Percentiles rank a stretch among this genome's conserved stretches.
Evolutionary conservation across 1,139 yeast species (phyloP).

Genomic region (Pichia inconspicua): DNA sequence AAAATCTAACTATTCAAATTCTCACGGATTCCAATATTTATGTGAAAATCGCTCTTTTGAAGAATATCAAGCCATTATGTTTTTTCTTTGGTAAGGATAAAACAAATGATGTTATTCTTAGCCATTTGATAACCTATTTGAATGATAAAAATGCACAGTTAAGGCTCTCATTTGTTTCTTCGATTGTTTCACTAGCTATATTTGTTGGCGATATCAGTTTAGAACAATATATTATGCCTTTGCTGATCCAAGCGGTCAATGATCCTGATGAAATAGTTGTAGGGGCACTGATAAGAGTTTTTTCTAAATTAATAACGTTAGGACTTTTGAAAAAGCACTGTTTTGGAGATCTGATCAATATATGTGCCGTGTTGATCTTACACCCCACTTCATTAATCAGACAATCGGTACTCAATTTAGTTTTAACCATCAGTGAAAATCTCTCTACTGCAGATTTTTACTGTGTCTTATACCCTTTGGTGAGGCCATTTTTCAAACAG

Average conservation of each 20-base stretch:
- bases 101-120: conserved; percentile 78
- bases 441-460: conserved; percentile 70
- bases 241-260: conserved; percentile 70
- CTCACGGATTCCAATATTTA: conserved; percentile 61
- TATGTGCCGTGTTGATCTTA: conserved; percentile 46
- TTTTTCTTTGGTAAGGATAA: conserved; percentile 78
- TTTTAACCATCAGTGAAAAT: conserved; percentile 55
- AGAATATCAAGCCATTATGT: conserved; percentile 67
- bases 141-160: conserved; percentile 70
- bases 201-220: conserved; percentile 74
- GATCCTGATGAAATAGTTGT: conserved; percentile 83
- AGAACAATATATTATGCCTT: conserved; percentile 82
- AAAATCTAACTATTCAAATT: conserved; percentile 53
- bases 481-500: conserved; percentile 69
- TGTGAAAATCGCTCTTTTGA: conserved; percentile 64
- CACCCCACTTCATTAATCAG: conserved; percentile 90
- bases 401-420: conserved; percentile 54
- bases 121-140: conserved; percentile 84
- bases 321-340: conserved; percentile 44
- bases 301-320: conserved; percentile 47
- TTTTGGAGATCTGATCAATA: conserved; percentile 44
- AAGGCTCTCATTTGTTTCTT: conserved; percentile 61
- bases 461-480: conserved; percentile 74
- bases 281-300: conserved; percentile 62
- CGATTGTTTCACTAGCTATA: conserved; percentile 73